These are phyloP conservation scores for Trametes cinnabarina DNA, from an alignment of 768 basidiomycete genomes.

Conservation along the genomic window DNA sequence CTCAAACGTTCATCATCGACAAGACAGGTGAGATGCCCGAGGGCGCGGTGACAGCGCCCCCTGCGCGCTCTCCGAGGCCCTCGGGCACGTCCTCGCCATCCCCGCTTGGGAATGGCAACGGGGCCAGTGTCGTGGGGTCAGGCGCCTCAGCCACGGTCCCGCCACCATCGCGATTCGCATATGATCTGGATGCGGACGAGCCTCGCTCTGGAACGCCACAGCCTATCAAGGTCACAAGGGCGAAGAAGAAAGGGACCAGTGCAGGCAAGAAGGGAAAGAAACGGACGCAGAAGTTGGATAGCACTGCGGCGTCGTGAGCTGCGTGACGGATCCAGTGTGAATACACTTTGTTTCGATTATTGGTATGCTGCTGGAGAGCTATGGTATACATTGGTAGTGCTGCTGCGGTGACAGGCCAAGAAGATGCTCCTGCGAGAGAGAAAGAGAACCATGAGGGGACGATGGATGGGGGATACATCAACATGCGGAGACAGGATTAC, in stretches of 20 bases:
- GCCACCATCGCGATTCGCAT: conserved; percentile 45
- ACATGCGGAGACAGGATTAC: conserved; percentile 17
- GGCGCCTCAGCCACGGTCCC: conserved; percentile 37
- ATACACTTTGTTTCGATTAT: conserved; percentile 22
- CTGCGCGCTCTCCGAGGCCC: conserved; percentile 4
- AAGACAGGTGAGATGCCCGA: conserved; percentile 85
- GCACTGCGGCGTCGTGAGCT: neutral
- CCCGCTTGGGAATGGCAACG: conserved; percentile 18
- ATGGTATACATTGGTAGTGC: conserved; percentile 30
- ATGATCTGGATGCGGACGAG: conserved; percentile 51
- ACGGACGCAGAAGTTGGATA: conserved; percentile 42
- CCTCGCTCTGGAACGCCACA: conserved; percentile 58
- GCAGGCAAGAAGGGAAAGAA: conserved; percentile 59
- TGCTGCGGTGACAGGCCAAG: conserved; percentile 19
- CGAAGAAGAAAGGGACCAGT: conserved; percentile 61
- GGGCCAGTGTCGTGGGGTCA: conserved; percentile 18
- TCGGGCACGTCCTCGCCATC: conserved; percentile 12
- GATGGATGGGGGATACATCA: conserved; percentile 9
- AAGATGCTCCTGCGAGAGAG: conserved; percentile 12
- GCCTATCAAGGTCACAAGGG: conserved; percentile 71
- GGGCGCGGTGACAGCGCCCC: conserved; percentile 34
- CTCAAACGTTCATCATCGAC: conserved; percentile 63
- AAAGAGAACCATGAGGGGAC: neutral
- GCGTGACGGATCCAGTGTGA: conserved; percentile 2
- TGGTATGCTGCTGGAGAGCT: conserved; percentile 23